These are phyloP conservation scores for Myxozyma nipponensis DNA, from an alignment of 805 yeast species.

Conservation along the genomic window DNA sequence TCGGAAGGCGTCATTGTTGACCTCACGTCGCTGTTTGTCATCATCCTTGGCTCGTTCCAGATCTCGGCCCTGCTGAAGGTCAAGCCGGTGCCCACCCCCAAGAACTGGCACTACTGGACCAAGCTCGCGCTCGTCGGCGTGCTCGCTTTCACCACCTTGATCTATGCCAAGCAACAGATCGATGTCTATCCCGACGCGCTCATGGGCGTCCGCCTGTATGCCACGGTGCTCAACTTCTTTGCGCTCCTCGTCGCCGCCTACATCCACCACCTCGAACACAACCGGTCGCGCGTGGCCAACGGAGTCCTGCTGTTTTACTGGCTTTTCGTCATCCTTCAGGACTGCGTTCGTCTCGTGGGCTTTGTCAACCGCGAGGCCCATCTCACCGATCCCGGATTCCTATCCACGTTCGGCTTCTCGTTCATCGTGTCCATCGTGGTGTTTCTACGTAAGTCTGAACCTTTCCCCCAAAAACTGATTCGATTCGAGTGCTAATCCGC, in stretches of 20 bases:
- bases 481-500: background rate
- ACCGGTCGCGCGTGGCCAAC: slow-evolving; percentile 59
- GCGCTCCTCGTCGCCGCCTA: slow-evolving; percentile 51
- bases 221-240: slow-evolving; percentile 40
- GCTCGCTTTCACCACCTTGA: slow-evolving; percentile 24
- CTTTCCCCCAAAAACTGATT: background rate
- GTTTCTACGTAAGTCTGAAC: slow-evolving; percentile 14
- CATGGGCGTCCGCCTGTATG: slow-evolving; percentile 36
- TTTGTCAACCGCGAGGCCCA: slow-evolving; percentile 31
- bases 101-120: slow-evolving; percentile 28
- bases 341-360: slow-evolving; percentile 46
- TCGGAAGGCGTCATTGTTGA: slow-evolving; percentile 37
- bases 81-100: slow-evolving; percentile 28
- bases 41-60: slow-evolving; percentile 34
- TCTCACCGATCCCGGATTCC: slow-evolving; percentile 16
- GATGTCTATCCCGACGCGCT: slow-evolving; percentile 34
- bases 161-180: slow-evolving; percentile 22
- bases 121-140: slow-evolving; percentile 29
- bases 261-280: slow-evolving; percentile 69
- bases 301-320: slow-evolving; percentile 72
- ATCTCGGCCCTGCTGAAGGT: slow-evolving; percentile 27
- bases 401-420: slow-evolving; percentile 22
- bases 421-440: slow-evolving; percentile 21
- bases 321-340: slow-evolving; percentile 49
- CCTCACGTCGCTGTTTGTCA: slow-evolving; percentile 33